Evolutionary conservation across 2,329 filamentous ascomycete genomes (phyloP), one percentile per base, ranked within the genome.

Genomic region (Aspergillus viridinutans): DNA sequence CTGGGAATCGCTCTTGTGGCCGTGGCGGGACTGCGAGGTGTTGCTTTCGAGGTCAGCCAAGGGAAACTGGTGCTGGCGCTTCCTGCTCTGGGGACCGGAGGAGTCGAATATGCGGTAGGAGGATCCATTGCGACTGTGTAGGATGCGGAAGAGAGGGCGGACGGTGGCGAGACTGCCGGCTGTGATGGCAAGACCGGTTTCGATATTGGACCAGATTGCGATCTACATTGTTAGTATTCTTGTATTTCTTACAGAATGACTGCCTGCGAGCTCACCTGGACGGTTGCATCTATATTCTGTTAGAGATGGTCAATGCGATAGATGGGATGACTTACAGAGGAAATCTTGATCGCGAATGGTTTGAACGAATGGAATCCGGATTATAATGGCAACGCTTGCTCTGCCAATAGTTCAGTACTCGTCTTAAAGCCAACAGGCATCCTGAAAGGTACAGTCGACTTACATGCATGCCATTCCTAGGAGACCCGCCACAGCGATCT

Each of bases 381-480:
- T 50, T 28, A 64, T 59, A 14, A 64, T 58, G 1, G 64, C 65
- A 4, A 64, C 49, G 8, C 61, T 64, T 1, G 65, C 65, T 47
- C 65, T 67, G 3, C 20, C 1, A 7, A 38, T 14, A 1, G 35
- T 52, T 38, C n/a, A 56, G n/a, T 21, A 40, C 1, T 7, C 17
- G 4, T 42, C 6, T 8, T 6, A 20, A 20, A 40, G 17, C 5
- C 14, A 7, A 7, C 38, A 7, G 17, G n/a, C 17, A 4, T 20
- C 17, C 10, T 14, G 7, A 20, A 43, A 43, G n/a, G n/a, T 0
- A 21, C 40, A 10, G 9, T 0, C 0, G 14, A 59, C 59, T 10
- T 59, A 67, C 65, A 65, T 57, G 50, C 58, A 59, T 7, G 64
- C 65, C 58, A 67, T 57, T 8, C 65, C 58, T 4, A 67, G 38